Evolutionary conservation across 805 yeast genomes (phyloP), one percentile per base, ranked within the genome.

Genomic region (Ogataea thermomethanolica): DNA sequence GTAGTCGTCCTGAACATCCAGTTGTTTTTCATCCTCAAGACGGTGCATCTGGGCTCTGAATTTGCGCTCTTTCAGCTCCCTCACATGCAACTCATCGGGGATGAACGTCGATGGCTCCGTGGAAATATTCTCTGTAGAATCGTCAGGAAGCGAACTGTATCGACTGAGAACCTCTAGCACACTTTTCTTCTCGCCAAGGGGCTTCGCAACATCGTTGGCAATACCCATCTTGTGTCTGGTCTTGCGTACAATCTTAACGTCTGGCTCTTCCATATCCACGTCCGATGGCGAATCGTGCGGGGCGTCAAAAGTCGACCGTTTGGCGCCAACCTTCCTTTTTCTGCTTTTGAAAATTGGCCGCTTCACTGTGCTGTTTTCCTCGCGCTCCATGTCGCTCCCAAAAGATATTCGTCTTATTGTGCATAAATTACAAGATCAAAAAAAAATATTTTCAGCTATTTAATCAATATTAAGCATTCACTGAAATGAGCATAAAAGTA

Each of bases 31-130:
- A 20, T 44, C 54, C 12, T 37, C 44, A 11, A 46, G 43, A 5
- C 33, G 44, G 13, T 26, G 27, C 9, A 34, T 7, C 20, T 48
- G 43, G 11, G 43, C 28, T 34, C 58, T 41, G 30, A 29, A 39
- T 27, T 44, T 38, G 15, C 58, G 46, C 29, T 58, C 58, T 31
- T 49, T 52, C 27, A 53, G 26, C 35, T 54, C 60, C 24, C 46
- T 43, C 1, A 53, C 37, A 8, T 35, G 42, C 7, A 37, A 35
- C 17, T 46, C 38, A 15, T 51, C 50, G 6, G 55, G 56, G 7
- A 56, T 43, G 8, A 26, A 35, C 4, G 52, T 43, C 1, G 34
- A 28, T 4, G 25, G 32, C 11, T 47, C 50, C 9, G 17, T 22
- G 17, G 29, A 21, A 7, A 27, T 11, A 7, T 27, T 24, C 12